Evolutionary conservation across 129 eudicot species (phyloP), one percentile per base, ranked within the genome.

Genomic region (Escallonia rubra): DNA sequence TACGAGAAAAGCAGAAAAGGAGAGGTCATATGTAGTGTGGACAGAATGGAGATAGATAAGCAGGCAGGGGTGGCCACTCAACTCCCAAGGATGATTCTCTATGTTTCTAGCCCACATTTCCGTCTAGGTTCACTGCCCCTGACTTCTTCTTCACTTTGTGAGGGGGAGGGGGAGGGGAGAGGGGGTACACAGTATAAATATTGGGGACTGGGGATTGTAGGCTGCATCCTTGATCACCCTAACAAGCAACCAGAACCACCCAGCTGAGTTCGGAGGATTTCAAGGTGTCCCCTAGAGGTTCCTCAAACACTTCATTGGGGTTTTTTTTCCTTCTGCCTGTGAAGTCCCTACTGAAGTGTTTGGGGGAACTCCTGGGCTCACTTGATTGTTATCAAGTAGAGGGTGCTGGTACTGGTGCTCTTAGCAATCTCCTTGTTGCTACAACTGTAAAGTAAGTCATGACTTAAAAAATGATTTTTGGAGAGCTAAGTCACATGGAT

Each of bases 351-450:
- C 80, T 76, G 81, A 77, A 78, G 78, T 74, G 78, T 78, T 78
- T 78, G 82, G 82, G 82, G 82, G 82, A 78, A 78, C 82, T 78
- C 82, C 72, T 11, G 64, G 76, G 72, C n/a, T 51, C 72, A 67
- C 56, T 45, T 47, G 64, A 55, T 23, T 23, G 34, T 23, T 23
- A 23, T 23, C 34, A 23, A 23, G 34, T 23, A 23, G 34, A 23
- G 34, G 34, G 34, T 23, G 34, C 34, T 23, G 34, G 34, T 23
- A 23, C 34, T 23, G 34, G 34, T 23, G 34, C 34, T 23, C 34
- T 23, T 23, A 1, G 34, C 34, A 23, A 23, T 23, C 34, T 23
- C 34, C 34, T 23, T 23, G 34, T 23, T 23, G 34, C 34, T 23
- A 23, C 34, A 23, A 23, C 34, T 23, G 34, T 23, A 23, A 23